Base-by-base conservation (phyloP, 257 asterid species). In the Solanum sejunctum region DNA sequence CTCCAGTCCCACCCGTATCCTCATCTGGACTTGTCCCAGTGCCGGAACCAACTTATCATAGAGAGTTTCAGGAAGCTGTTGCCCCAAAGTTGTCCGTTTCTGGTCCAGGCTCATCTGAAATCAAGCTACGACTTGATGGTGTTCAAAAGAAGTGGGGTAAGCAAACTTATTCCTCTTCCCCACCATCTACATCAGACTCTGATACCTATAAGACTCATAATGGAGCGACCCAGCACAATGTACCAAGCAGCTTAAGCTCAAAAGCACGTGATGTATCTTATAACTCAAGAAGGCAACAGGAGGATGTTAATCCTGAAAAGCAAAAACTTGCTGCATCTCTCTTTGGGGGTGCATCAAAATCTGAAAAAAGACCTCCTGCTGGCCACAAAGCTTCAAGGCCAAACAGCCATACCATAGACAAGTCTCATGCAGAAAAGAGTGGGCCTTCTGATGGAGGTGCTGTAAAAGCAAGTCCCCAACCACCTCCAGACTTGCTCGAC, bases 131-230 rank as follows among this genome's bases (percentile, higher is more conserved):
- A 57, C 97, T 97, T 45, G 98, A 95, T 84, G 98, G 99, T 81
- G 98, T 97, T 80, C 99, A 97, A 67, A 92, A 69, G 86, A 97
- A 95, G 89, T 95, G 98, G 99, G 99, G 98, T n/a, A 92, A 90
- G 58, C 95, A 98, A 32, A 81, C 91, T 61, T 92, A 89, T 56
- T 67, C 67, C 43, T 49, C 95, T 67, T 72, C 97, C 2, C 55
- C 91, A 32, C 91, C 98, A 84, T 88, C 98, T 51, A 87, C 94
- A 54, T 89, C 96, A 51, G 87, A 61, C 85, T 75, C 89, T 9
- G 93, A 92, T 39, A 26, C 80, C 43, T 83, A 75, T 32, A 91
- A 89, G 86, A 81, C 86, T 88, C 95, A 89, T 87, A 90, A 88
- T 57, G 98, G 93, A 87, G 82, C 92, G 20, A 75, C 95, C 71